Evolutionary conservation across 257 asterid genomes (phyloP).

Genomic region (Linderniella brevidens): DNA sequence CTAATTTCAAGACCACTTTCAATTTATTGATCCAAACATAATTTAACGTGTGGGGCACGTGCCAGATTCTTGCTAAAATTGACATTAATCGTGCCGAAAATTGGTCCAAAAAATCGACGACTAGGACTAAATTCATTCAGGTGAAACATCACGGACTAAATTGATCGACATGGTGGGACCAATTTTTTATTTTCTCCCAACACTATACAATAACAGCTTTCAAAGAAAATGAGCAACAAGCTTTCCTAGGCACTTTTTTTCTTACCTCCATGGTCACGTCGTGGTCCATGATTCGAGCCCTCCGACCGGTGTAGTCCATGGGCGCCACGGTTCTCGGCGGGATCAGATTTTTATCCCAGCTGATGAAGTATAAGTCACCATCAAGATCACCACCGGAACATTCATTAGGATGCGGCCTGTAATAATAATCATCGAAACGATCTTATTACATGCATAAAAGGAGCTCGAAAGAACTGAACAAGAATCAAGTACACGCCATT

Average conservation of each 20-base stretch:
- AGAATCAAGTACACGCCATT: too few species aligned
- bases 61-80: too few species aligned
- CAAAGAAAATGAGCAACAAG: not conserved
- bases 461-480: too few species aligned
- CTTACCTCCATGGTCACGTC: slow-evolving; percentile 70
- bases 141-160: too few species aligned
- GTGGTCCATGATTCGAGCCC: slow-evolving; percentile 76
- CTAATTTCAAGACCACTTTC: too few species aligned
- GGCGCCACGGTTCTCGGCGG: slow-evolving; percentile 64
- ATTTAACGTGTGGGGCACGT: too few species aligned
- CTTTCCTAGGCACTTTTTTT: slow-evolving; percentile 1
- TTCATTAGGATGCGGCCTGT: slow-evolving; percentile 97
- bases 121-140: too few species aligned
- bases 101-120: too few species aligned
- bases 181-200: too few species aligned
- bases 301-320: slow-evolving; percentile 85
- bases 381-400: slow-evolving; percentile 99
- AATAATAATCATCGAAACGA: slow-evolving; percentile 5
- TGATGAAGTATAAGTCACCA: slow-evolving; percentile 77
- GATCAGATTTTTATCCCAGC: slow-evolving; percentile 71
- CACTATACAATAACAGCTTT: not conserved
- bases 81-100: too few species aligned
- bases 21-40: too few species aligned
- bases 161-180: too few species aligned
- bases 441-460: not conserved